A percentile compares a stretch with the other conserved stretches of the same genome.
phyloP scores from a whole-genome alignment of 2,329 filamentous ascomycete genomes.

The Fusarium sp. region DNA sequence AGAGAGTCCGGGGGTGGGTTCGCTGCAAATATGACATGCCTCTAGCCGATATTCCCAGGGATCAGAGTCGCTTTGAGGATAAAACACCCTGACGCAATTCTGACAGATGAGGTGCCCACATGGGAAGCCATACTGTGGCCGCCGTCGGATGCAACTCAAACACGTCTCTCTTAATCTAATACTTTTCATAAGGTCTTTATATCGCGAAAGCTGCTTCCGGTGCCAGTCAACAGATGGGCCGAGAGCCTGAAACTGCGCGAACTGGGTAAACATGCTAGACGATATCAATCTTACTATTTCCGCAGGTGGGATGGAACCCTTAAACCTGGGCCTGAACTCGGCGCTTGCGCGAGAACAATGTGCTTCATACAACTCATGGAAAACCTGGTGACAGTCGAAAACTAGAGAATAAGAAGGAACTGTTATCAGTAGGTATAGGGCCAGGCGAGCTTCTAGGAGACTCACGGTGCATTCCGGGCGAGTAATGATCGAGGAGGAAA shows the following conservation, averaged over 20 bases:
- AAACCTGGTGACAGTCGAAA: slow-evolving; percentile 15
- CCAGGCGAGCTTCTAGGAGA: too few species aligned
- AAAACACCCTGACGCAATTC: slow-evolving; percentile 24
- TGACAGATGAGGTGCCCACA: slow-evolving; percentile 30
- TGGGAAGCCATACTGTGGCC: slow-evolving; percentile 19
- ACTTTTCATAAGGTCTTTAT: not conserved
- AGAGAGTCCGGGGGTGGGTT: not conserved
- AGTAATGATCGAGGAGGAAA: slow-evolving; percentile 30
- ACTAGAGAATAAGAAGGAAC: not conserved
- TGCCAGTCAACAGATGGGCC: slow-evolving; percentile 19
- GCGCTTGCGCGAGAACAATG: slow-evolving; percentile 11
- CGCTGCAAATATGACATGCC: slow-evolving; percentile 23
- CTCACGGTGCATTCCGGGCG: slow-evolving; percentile 33
- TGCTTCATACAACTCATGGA: slow-evolving; percentile 11
- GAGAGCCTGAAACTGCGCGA: slow-evolving; percentile 14
- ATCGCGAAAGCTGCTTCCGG: slow-evolving; percentile 2
- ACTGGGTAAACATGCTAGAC: slow-evolving; percentile 21
- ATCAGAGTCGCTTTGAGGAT: slow-evolving; percentile 1
- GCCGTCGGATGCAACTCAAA: slow-evolving; percentile 24
- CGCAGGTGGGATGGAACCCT: not conserved
- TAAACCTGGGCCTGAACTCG: not conserved
- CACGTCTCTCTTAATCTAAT: slow-evolving; percentile 22
- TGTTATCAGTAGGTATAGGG: too few species aligned
- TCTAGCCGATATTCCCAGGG: slow-evolving; percentile 3
- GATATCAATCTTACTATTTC: slow-evolving; percentile 22